Percentiles rank a stretch among this genome's conserved stretches.
These are phyloP conservation scores for Monilinia fructicola DNA, from an alignment of 2,329 filamentous ascomycete species.

Conservation along the genomic window DNA sequence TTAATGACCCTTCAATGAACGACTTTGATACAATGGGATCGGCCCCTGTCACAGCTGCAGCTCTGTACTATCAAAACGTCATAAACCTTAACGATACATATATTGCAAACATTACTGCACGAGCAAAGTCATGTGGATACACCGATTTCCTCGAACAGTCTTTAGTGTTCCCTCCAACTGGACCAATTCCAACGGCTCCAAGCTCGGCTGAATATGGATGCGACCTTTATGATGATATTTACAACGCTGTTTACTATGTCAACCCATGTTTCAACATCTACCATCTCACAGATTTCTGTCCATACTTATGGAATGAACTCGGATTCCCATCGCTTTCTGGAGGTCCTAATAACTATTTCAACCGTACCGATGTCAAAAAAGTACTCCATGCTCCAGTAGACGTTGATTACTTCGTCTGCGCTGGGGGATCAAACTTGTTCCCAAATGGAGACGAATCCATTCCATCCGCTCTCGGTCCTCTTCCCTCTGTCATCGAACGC, in stretches of 20 bases:
- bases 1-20: slow-evolving; percentile 58
- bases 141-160: slow-evolving; percentile 49
- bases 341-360: slow-evolving; percentile 60
- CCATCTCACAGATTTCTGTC: slow-evolving; percentile 53
- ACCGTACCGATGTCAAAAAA: slow-evolving; percentile 58
- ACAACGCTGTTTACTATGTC: slow-evolving; percentile 49
- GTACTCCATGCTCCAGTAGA: slow-evolving; percentile 56
- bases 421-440: slow-evolving; percentile 47
- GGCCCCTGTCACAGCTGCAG: slow-evolving; percentile 49
- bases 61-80: slow-evolving; percentile 50
- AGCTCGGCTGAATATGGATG: slow-evolving; percentile 29
- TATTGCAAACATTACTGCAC: slow-evolving; percentile 47
- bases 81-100: slow-evolving; percentile 55
- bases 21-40: slow-evolving; percentile 36
- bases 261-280: slow-evolving; percentile 67
- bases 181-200: slow-evolving; percentile 49
- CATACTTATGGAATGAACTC: slow-evolving; percentile 36
- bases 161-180: slow-evolving; percentile 57
- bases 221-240: slow-evolving; percentile 45
- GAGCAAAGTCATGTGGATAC: slow-evolving; percentile 53
- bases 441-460: slow-evolving; percentile 48
- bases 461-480: slow-evolving; percentile 50
- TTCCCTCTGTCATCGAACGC: slow-evolving; percentile 60
- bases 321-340: slow-evolving; percentile 50
- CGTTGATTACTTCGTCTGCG: slow-evolving; percentile 53